Base-by-base conservation (phyloP, 2,329 filamentous ascomycete species). In the Balansia obtecta region DNA sequence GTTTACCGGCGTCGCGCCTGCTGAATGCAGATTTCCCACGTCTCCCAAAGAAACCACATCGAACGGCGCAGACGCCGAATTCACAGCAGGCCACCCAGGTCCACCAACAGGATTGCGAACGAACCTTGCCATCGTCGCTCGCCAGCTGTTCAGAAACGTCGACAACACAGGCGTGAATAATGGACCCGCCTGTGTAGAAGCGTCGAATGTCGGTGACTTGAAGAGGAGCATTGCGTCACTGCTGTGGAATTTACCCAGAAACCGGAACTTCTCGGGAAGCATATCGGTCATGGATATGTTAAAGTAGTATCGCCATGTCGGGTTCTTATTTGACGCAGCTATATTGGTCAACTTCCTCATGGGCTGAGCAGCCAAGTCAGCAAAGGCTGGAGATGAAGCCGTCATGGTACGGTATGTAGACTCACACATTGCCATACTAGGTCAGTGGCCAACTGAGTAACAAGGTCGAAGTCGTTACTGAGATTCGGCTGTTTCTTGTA, bases 231-330 rank as follows among this genome's bases (percentile, higher is more conserved):
- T 12, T 11, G 59, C 49, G 8, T 65, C 62, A 5, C 54, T 55
- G 18, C 52, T 55, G 49, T 64, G 61, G 45, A 60, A 62, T 20
- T 60, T 62, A 16, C 54, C 57, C 0, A 63, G 54, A 50, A 54
- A 64, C 1, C 27, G 39, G 42, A 55, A 58, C 16, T 59, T 34
- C 1, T 51, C 34, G 2, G 54, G 55, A 2, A 63, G 27, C 10
- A 59, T 45, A n/a, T 53, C 54, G 0, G 54, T 50, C 20, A 58
- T 42, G 1, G 60, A 63, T 6, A 53, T 41, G 46, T 62, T 63
- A 55, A 60, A 61, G 53, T 53, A 55, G 50, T 57, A 60, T 12
- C 58, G 55, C 62, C 62, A 63, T 1, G 57, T 58, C 13, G 60
- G 54, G 18, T 51, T 57, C 3, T 48, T 41, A 3, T 54, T 30